Evolutionary conservation across 495 filamentous ascomycete genomes (phyloP).

Genomic region (Rusavskia elegans): DNA sequence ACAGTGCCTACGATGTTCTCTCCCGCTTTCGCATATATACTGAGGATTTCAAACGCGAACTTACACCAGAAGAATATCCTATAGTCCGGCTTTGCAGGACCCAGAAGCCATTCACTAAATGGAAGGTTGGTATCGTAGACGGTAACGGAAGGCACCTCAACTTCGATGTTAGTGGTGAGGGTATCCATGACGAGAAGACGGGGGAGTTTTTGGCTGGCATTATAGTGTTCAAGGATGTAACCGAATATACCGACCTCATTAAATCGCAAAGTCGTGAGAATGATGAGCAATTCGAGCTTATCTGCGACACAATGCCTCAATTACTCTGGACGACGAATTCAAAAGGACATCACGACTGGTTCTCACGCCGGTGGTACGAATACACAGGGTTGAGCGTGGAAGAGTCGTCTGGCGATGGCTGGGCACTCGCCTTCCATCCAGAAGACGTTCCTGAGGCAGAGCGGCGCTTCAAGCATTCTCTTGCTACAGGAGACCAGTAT

Average conservation of each 20-base stretch:
- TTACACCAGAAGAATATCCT: constrained; percentile 41
- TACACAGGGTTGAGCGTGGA: constrained; percentile 49
- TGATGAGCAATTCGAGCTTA: constrained; percentile 48
- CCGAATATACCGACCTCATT: constrained; percentile 39
- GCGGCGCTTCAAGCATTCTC: constrained; percentile 37
- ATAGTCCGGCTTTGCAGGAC: constrained; percentile 40
- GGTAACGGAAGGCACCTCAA: constrained; percentile 26
- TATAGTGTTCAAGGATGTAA: constrained; percentile 50
- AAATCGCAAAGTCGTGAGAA: constrained; percentile 43
- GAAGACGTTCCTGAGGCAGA: constrained; percentile 38
- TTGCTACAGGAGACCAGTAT: constrained; percentile 49
- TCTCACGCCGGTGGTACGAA: constrained; percentile 50
- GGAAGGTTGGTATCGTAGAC: constrained; percentile 43
- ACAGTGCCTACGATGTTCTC: constrained; percentile 36
- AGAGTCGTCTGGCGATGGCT: constrained; percentile 28
- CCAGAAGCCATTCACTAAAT: constrained; percentile 33
- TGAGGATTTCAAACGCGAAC: constrained; percentile 42
- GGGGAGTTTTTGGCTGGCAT: constrained; percentile 54
- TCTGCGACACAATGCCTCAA: constrained; percentile 56
- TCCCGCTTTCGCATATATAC: constrained; percentile 38
- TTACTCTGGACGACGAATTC: constrained; percentile 50
- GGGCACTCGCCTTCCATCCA: constrained; percentile 28
- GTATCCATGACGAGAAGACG: constrained; percentile 38
- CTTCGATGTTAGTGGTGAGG: constrained; percentile 43
- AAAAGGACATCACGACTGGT: constrained; percentile 48